Evolutionary conservation across 257 asterid species (phyloP), one percentile per base, ranked within the genome.

Genomic region (Primulina tabacum): DNA sequence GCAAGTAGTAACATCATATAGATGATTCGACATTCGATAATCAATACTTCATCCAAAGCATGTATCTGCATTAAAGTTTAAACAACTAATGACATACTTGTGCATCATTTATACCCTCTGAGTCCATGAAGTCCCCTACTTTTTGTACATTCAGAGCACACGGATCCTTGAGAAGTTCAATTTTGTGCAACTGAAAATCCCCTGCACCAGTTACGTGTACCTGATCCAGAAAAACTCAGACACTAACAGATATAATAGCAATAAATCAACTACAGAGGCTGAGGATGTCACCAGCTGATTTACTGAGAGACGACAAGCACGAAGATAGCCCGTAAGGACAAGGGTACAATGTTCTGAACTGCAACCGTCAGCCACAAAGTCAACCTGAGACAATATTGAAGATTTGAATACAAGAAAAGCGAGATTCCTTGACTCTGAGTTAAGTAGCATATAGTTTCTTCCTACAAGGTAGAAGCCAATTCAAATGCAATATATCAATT

Each of bases 131-230:
- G 47, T 89, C 92, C 64, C 67, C 79, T 71, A 87, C 87, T 84
- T 91, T 89, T 79, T 88, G 84, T 34, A 66, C 70, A 73, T 77
- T 85, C 79, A 94, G 79, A 75, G n/a, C n/a, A n/a, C 90, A 91
- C 4, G 97, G 96, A 77, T 94, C 99, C 81, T 78, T 88, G 58
- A 94, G 95, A 64, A 86, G 78, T 80, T 94, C 99, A 69, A 94
- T 83, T 77, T 88, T 89, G 60, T 93, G 84, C 77, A 91, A 53
- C 71, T 88, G 97, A 81, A 84, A 94, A 81, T 94, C 97, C 76
- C 99, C 99, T 67, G 96, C 97, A 78, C 97, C 97, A 67, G 99
- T 65, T 79, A 94, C 84, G 80, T 94, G 99, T 76, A 94, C 95
- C 99, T 94, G 85, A 79, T 77, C 71, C 71, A 77, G 65, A 71